These are phyloP conservation scores for Umbelopsis sp. DNA, from an alignment of 192 early-diverging fungal genomes.

Conservation along the genomic window DNA sequence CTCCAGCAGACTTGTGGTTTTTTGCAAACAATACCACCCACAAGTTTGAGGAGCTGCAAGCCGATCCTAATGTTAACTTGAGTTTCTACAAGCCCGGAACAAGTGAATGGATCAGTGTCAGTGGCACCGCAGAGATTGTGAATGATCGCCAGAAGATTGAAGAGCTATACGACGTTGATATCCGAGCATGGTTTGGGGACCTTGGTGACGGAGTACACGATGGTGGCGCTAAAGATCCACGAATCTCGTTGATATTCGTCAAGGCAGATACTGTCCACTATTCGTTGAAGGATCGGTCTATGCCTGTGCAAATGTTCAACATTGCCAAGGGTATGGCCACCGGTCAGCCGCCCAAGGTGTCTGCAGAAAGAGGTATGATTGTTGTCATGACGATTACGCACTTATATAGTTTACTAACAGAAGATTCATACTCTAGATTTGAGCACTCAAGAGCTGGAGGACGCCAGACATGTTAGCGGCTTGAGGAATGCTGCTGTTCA, in stretches of 20 bases:
- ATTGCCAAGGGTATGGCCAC: constrained; percentile 30
- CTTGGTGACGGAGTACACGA: constrained; percentile 49
- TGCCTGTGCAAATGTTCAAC: constrained; percentile 29
- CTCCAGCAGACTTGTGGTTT: constrained; percentile 50
- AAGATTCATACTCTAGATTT: not conserved
- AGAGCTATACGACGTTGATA: constrained; percentile 40
- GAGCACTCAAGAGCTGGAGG: constrained; percentile 7
- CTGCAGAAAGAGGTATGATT: constrained; percentile 24
- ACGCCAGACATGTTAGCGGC: constrained; percentile 3
- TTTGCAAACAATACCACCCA: constrained; percentile 47
- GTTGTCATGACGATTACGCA: not conserved
- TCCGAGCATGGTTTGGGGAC: constrained; percentile 50
- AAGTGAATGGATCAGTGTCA: constrained; percentile 48
- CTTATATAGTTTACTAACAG: not conserved
- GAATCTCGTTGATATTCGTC: constrained; percentile 47
- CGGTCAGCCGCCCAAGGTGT: constrained; percentile 29
- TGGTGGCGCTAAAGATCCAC: constrained; percentile 48
- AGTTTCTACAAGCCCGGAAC: constrained; percentile 40
- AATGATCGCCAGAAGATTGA: constrained; percentile 45
- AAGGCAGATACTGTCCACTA: constrained; percentile 42
- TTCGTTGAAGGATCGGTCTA: constrained; percentile 16
- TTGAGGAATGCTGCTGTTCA: constrained; percentile 1
- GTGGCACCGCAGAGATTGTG: constrained; percentile 42
- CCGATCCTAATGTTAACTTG: constrained; percentile 50
- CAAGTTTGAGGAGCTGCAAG: constrained; percentile 48